Base-by-base conservation (phyloP, 768 basidiomycete genomes). In the Russula olivacea region DNA sequence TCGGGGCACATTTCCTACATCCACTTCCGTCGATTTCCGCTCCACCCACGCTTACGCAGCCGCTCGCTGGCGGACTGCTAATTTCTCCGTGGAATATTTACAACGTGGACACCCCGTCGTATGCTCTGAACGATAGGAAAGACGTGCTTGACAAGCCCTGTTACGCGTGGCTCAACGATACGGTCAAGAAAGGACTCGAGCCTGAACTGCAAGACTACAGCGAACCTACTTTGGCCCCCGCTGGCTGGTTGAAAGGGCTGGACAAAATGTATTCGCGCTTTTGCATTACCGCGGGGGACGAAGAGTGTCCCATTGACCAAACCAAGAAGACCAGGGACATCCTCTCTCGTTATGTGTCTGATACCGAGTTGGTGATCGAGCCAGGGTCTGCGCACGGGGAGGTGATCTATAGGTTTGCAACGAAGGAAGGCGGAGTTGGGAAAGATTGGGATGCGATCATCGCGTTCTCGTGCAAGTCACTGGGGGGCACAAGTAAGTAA, bases 1-100 rank as follows among this genome's bases (percentile, higher is more conserved):
- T 70, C 6, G 48, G 61, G 6, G 54, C 63, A 1, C 68, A 66
- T 38, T 38, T 67, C 14, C 59, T 69, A 0, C 69, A 68, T 12
- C 68, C 69, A 1, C 59, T 68, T 3, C 10, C 65, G 5, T 55
- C 60, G 19, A 52, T 66, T 43, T n/a, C 64, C 30, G 36, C 61
- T 2, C 55, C 61, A 2, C 61, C 55, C 5, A 21, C 19, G 12
- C 61, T 62, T 30, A 1, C 43, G 11, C 15, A 56, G 7, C 55
- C 61, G n/a, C 38, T 62, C 48, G 55, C 36, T 0, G 61, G 61
- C 0, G 61, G 28, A 14, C 0, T 57, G 25, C 21, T 62, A 7
- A 56, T 62, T 32, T 62, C 61, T 1, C 61, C 61, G 8, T 62
- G 61, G 61, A 17, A 15, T 7, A 10, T 21, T 3, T 34, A 23